Conservation (phyloP, 2,329 filamentous ascomycete species). For the Scytalidium lignicola region DNA sequence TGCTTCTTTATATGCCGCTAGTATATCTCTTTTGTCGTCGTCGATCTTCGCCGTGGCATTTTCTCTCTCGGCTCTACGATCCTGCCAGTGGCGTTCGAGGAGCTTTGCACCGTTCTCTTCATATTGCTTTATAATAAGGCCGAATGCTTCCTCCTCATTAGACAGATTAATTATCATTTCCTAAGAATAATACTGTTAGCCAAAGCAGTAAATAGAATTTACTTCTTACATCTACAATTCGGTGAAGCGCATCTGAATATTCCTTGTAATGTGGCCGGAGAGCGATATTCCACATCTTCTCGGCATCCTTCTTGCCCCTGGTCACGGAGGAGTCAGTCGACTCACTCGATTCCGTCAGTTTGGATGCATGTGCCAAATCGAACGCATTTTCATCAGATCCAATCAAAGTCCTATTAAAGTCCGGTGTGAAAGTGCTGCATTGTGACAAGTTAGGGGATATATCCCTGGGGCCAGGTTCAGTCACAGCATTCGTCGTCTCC, state of each 20-base stretch:
- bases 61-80: constrained; percentile 9
- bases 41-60: constrained; percentile 12
- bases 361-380: background rate
- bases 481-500: background rate
- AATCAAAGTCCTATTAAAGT: too few relatives aligned
- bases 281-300: constrained; percentile 21
- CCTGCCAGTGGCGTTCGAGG: constrained; percentile 12
- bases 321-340: background rate
- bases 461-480: too few relatives aligned
- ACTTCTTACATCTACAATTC: constrained; percentile 25
- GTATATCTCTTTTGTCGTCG: constrained; percentile 15
- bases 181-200: constrained; percentile 8
- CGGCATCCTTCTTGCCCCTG: constrained; percentile 10
- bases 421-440: too few relatives aligned
- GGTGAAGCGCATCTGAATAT: constrained; percentile 19
- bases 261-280: constrained; percentile 24
- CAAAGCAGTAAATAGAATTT: background rate
- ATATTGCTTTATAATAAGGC: constrained; percentile 23
- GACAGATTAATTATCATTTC: constrained; percentile 23
- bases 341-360: background rate
- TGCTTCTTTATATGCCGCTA: constrained; percentile 15
- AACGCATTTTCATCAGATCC: too few relatives aligned
- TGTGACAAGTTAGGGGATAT: too few relatives aligned
- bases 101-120: constrained; percentile 21
- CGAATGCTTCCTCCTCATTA: constrained; percentile 24